These are phyloP conservation scores for Saturnispora quitensis DNA, from an alignment of 805 yeast species.

Conservation along the genomic window DNA sequence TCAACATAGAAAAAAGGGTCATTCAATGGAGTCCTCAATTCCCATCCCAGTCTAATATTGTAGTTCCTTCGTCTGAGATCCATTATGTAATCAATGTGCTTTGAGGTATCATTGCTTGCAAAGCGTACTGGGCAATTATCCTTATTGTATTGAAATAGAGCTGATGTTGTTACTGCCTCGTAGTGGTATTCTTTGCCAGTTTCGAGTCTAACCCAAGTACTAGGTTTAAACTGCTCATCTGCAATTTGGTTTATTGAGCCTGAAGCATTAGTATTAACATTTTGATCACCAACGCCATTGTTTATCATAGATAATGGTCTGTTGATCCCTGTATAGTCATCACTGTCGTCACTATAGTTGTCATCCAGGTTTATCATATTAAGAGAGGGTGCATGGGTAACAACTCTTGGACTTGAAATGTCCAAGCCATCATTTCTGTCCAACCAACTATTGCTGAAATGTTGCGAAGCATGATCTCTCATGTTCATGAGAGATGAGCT, in stretches of 20 bases:
- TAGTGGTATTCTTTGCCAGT: slow-evolving; percentile 1
- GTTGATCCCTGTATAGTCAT: background rate
- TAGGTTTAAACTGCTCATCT: background rate
- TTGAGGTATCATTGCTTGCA: background rate
- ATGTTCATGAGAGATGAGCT: background rate
- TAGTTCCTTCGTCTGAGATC: background rate
- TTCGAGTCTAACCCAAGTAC: slow-evolving; percentile 3
- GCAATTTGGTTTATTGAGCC: background rate
- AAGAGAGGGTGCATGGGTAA: background rate
- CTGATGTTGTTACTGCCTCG: background rate
- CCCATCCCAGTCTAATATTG: background rate
- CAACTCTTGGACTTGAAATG: background rate
- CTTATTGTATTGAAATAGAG: background rate
- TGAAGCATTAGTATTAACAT: background rate
- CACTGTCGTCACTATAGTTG: background rate
- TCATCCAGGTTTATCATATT: background rate
- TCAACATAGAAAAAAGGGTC: slow-evolving; percentile 20
- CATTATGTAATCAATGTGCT: background rate
- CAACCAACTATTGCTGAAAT: background rate
- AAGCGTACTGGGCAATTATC: slow-evolving; percentile 4
- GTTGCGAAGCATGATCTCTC: background rate
- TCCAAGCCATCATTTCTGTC: background rate
- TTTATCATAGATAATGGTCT: background rate
- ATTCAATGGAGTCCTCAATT: slow-evolving; percentile 7
- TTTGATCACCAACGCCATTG: background rate